A percentile compares a stretch with the other conserved stretches of the same genome.
phyloP scores from a whole-genome alignment of 2,329 filamentous ascomycete genomes.

The Thermothelomyces thermophilus region DNA sequence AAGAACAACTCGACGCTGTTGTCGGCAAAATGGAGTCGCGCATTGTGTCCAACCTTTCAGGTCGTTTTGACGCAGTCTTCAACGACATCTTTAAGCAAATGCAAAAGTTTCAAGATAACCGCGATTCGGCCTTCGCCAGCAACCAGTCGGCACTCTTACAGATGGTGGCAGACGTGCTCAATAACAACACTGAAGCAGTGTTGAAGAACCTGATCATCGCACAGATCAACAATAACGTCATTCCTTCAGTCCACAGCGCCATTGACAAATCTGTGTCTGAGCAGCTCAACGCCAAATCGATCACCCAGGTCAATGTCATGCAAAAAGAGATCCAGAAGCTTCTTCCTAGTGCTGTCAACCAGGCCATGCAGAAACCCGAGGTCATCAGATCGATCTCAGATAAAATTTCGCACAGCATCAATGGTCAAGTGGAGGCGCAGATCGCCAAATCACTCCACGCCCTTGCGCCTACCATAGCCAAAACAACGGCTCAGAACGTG shows the following conservation, averaged over 20 bases:
- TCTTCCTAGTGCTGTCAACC: conserved; percentile 60
- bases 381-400: conserved; percentile 68
- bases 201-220: conserved; percentile 69
- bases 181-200: conserved; percentile 61
- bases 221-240: conserved; percentile 66
- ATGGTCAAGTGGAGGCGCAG: conserved; percentile 62
- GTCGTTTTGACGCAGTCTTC: conserved; percentile 43
- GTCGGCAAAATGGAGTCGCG: conserved; percentile 47
- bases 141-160: conserved; percentile 58
- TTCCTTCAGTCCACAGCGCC: conserved; percentile 66
- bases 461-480: conserved; percentile 61
- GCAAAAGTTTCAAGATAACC: conserved; percentile 41
- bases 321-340: conserved; percentile 66
- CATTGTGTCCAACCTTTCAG: conserved; percentile 42
- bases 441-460: conserved; percentile 55
- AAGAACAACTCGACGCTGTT: conserved; percentile 48
- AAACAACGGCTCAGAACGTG: conserved; percentile 57
- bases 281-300: conserved; percentile 62
- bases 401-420: conserved; percentile 60
- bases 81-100: conserved; percentile 55
- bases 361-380: conserved; percentile 66
- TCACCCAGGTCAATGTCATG: conserved; percentile 58
- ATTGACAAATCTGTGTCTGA: conserved; percentile 64
- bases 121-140: conserved; percentile 38
- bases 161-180: conserved; percentile 54